Base-by-base conservation (phyloP, 306 rosid species). In the Fragaria nilgerrensis region DNA sequence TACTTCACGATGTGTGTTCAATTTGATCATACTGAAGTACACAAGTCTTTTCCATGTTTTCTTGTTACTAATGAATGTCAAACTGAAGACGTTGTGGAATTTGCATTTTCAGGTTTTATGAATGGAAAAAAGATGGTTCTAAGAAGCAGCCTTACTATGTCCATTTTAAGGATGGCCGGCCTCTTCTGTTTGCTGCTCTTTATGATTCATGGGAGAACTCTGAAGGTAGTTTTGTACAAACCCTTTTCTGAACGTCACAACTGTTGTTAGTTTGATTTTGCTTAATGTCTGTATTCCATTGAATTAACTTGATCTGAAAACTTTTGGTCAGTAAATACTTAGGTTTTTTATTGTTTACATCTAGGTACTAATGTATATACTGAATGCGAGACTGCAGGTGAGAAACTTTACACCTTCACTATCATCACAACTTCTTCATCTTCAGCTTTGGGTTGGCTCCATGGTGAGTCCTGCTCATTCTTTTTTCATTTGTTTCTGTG, bases 101-200 rank as follows among this genome's bases (percentile, higher is more conserved):
- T 34, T 68, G 25, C 25, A 5, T 63, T 50, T 74, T 32, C 77
- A 92, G 98, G 77, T 92, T 95, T 81, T 95, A 90, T 59, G 98
- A 95, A 84, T 92, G 98, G 98, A 95, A 90, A 81, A 94, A 90
- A 43, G 94, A 89, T 78, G 97, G 96, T 82, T 86, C 93, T 43
- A 92, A 77, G 84, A 95, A 89, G 81, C 98, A 95, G 82, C 98
- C 98, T 36, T 92, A 95, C 85, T 90, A 95, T 74, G 75, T 95
- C 55, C 90, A 92, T 84, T 90, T 95, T 80, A 90, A 89, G 79
- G 95, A 92, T 86, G 96, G 89, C 13, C 89, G 89, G 37, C 92
- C 97, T 52, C 96, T 90, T 80, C 87, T 89, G 68, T 87, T 95
- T 82, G 97, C 98, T 50, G 98, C 92, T 73, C 92, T 90, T 72